Evolutionary conservation across 2,329 filamentous ascomycete genomes (phyloP).

Genomic region (Talaromyces sp.): DNA sequence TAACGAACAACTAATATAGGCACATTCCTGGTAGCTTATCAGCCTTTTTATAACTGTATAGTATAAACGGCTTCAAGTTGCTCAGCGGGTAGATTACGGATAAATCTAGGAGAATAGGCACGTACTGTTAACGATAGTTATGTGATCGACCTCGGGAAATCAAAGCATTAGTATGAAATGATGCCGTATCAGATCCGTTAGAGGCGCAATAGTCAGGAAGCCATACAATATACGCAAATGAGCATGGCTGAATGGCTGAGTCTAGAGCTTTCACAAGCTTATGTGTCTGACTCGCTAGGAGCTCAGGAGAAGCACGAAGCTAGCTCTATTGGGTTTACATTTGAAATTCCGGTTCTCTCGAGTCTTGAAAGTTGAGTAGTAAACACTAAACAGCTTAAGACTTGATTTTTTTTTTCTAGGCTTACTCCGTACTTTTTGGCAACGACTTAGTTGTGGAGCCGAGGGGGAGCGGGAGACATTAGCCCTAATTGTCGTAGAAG

Average conservation of each 20-base stretch:
- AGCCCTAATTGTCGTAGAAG: background rate
- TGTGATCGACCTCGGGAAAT: background rate
- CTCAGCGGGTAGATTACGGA: background rate
- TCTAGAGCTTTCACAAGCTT: constrained; percentile 3
- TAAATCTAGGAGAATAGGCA: background rate
- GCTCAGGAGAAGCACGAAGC: background rate
- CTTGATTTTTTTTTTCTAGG: too few relatives aligned
- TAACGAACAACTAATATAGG: background rate
- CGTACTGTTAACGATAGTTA: background rate
- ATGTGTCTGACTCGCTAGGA: background rate
- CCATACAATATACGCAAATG: background rate
- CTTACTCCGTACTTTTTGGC: background rate
- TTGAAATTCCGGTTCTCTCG: background rate
- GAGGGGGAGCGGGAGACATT: background rate
- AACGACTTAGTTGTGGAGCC: background rate
- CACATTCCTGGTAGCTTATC: background rate
- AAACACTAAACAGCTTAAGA: background rate
- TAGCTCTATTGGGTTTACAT: background rate
- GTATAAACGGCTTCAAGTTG: background rate
- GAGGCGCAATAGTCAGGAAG: background rate
- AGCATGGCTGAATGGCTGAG: background rate
- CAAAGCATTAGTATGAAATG: background rate
- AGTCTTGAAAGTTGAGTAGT: background rate
- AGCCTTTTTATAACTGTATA: background rate
- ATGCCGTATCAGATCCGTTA: background rate